Evolutionary conservation across 768 basidiomycete genomes (phyloP), one percentile per base, ranked within the genome.

Genomic region (Xanthoconium stramineum): DNA sequence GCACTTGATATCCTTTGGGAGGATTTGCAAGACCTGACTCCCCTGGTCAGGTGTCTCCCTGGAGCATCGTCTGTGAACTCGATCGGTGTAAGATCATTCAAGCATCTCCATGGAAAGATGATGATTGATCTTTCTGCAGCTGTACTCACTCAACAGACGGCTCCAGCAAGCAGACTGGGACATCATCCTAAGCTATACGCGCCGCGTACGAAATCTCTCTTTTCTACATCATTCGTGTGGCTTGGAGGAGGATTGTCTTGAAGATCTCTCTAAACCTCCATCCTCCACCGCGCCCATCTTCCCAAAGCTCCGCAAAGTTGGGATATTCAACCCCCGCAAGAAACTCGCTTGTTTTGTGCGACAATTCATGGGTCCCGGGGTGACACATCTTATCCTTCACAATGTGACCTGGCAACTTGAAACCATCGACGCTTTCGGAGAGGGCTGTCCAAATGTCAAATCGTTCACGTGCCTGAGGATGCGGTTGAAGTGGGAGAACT

Each of bases 261-360:
- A 33, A 33, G 46, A 12, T 0, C 19, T 47, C 11, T 35, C 46
- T 12, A 33, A 8, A 12, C 33, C 33, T 19, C 46, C 46, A 20
- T 4, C 33, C 19, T 47, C 19, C 17, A 35, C 19, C 5, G 11
- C 6, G 8, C 14, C 33, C 32, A 19, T 47, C 19, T 47, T 47
- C 19, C 46, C 33, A 6, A 15, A 35, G 2, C 33, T 47, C 35
- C 5, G 13, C 14, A 8, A 19, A 5, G 1, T 20, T 3, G 6
- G 3, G 4, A n/a, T 47, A 3, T 1, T 0, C 4, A 0, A 1
- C 1, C 33, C 19, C 7, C 3, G 2, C 3, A 3, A 19, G 1
- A 19, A 11, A 20, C 4, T 14, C 11, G n/a, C 14, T 7, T 32
- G 30, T 6, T 33, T 47, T 11, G 4, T 47, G 8, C 33, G 9